Evolutionary conservation across 176 grass and related monocot species (phyloP).

Genomic region (Hordeum vulgare): DNA sequence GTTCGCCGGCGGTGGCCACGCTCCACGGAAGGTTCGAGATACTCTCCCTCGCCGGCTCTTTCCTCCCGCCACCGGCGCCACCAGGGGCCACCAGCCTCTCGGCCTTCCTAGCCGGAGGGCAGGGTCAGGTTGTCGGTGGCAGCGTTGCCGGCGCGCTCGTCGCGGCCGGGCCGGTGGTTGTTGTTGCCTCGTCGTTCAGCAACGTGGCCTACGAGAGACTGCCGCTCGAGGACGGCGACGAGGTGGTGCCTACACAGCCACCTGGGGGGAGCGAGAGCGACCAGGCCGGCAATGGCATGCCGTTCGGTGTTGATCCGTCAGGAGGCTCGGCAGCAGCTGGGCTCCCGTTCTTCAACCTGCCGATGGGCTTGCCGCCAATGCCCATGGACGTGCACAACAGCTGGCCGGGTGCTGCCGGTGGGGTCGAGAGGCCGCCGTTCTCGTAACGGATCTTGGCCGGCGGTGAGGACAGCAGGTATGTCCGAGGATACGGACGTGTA

Average conservation of each 20-base stretch:
- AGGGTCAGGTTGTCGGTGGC: constrained; percentile 88
- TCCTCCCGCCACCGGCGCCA: constrained; percentile 86
- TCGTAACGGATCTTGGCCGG: constrained; percentile 9
- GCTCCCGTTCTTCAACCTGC: constrained; percentile 83
- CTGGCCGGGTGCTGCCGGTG: constrained; percentile 29
- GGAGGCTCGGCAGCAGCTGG: constrained; percentile 18
- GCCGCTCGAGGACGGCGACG: constrained; percentile 85
- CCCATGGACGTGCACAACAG: constrained; percentile 54
- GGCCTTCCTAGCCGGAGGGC: constrained; percentile 67
- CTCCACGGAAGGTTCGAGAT: constrained; percentile 92
- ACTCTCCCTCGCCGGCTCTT: constrained; percentile 90
- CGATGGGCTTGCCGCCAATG: constrained; percentile 74
- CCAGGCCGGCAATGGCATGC: constrained; percentile 23
- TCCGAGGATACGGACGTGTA: constrained; percentile 26
- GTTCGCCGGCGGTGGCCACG: constrained; percentile 44
- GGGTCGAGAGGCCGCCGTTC: constrained; percentile 38
- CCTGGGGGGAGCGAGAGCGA: constrained; percentile 8
- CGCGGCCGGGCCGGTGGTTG: constrained; percentile 70
- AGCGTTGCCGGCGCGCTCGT: constrained; percentile 74
- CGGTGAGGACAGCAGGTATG: background rate
- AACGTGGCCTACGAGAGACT: constrained; percentile 98
- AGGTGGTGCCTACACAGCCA: constrained; percentile 37
- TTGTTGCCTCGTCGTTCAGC: constrained; percentile 90
- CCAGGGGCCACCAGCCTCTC: constrained; percentile 92
- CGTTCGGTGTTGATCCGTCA: constrained; percentile 13